These are phyloP conservation scores for Athelia sp. DNA, from an alignment of 1,284 basidiomycete genomes.

Conservation along the genomic window DNA sequence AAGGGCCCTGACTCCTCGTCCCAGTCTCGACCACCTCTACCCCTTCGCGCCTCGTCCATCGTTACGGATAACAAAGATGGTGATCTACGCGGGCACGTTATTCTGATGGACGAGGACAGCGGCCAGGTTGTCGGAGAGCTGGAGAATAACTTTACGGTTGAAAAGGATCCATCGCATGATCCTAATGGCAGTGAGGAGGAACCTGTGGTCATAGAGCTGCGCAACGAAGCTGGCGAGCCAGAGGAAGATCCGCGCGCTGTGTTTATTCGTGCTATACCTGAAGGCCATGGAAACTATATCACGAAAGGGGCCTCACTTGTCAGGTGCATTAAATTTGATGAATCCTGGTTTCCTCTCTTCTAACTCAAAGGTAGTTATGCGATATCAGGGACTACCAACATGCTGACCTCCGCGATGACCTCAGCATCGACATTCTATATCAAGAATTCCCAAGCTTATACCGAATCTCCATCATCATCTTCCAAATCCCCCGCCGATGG, in stretches of 20 bases:
- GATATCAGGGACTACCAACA: constrained; percentile 63
- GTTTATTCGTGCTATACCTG: constrained; percentile 55
- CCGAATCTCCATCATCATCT: constrained; percentile 20
- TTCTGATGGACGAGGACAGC: constrained; percentile 71
- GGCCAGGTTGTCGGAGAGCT: constrained; percentile 75
- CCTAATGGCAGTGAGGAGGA: constrained; percentile 49
- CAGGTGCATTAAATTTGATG: constrained; percentile 40
- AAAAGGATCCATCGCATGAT: constrained; percentile 50
- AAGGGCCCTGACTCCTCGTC: constrained; percentile 13
- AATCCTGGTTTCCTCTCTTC: constrained; percentile 1
- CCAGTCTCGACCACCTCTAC: not conserved
- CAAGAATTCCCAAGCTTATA: constrained; percentile 45
- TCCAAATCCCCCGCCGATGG: constrained; percentile 27
- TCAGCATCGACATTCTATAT: constrained; percentile 64
- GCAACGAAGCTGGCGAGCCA: constrained; percentile 34
- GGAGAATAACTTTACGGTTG: constrained; percentile 51
- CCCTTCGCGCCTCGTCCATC: not conserved
- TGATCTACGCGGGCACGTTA: constrained; percentile 62
- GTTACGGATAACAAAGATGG: constrained; percentile 19
- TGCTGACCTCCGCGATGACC: constrained; percentile 58
- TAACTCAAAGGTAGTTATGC: no score
- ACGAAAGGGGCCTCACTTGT: constrained; percentile 63
- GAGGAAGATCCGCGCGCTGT: constrained; percentile 44
- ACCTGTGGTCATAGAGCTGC: constrained; percentile 73
- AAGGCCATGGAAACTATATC: constrained; percentile 71